Evolutionary conservation across 225 moss, liverwort and hornwort species (phyloP).

Genomic region (Asterella californica): DNA sequence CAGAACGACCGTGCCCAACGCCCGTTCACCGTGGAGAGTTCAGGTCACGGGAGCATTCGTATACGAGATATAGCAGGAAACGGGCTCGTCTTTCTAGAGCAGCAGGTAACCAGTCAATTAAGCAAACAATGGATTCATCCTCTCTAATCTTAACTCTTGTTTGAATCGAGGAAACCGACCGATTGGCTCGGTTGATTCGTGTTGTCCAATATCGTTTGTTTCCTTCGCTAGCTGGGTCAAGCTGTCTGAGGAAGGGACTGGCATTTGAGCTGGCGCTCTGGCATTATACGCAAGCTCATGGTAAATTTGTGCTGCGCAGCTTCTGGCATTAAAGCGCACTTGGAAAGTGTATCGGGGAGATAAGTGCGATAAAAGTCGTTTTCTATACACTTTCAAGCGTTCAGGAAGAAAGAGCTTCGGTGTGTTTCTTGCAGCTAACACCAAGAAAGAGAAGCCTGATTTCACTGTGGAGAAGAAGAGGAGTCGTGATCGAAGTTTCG

Average conservation of each 20-base stretch:
- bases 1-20: conserved; percentile 22
- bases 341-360: conserved; percentile 22
- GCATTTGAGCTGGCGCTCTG: neutral
- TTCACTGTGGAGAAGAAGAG: conserved; percentile 12
- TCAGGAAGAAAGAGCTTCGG: conserved; percentile 6
- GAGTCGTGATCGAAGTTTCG: conserved; percentile 5
- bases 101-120: conserved; percentile 4
- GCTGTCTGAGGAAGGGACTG: neutral
- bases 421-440: conserved; percentile 11
- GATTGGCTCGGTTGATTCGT: neutral
- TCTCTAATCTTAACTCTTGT: too few species aligned
- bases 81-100: conserved; percentile 12
- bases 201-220: neutral
- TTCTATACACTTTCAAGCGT: conserved; percentile 7
- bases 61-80: conserved; percentile 11
- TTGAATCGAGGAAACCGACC: neutral
- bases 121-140: neutral
- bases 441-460: conserved; percentile 9
- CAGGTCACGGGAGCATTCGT: conserved; percentile 17
- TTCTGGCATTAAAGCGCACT: neutral
- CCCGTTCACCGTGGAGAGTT: conserved; percentile 20
- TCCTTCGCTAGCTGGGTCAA: neutral
- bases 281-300: neutral
- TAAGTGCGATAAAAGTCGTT: neutral
- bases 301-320: neutral